A percentile compares a stretch with the other conserved stretches of the same genome.
Conservation (phyloP, 2,329 filamentous ascomycete species). For the Talaromyces marneffei region DNA sequence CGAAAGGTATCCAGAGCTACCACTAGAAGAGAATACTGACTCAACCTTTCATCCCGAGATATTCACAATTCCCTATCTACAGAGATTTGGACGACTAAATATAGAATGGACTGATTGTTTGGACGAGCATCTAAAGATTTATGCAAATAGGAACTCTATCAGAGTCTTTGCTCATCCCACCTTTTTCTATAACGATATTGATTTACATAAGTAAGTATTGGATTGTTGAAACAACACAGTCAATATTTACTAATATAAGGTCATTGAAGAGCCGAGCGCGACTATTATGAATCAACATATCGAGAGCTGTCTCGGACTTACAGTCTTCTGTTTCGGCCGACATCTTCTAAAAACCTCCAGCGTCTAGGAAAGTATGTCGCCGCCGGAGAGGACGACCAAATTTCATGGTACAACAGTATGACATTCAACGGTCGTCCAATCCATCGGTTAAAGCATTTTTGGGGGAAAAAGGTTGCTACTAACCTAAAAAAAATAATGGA, state of each 20-base stretch:
- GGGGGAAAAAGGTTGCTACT: not conserved
- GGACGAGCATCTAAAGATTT: constrained; percentile 10
- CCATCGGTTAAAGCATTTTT: not conserved
- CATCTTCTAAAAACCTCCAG: not conserved
- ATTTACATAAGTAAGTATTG: not conserved
- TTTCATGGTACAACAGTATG: not conserved
- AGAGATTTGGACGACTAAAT: not conserved
- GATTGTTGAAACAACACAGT: not conserved
- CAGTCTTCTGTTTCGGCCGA: constrained; percentile 5
- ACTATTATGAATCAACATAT: not conserved
- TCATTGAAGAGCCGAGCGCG: not conserved
- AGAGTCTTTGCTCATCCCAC: constrained; percentile 8
- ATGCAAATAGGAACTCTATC: constrained; percentile 5
- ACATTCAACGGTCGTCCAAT: not conserved
- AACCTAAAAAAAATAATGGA: not conserved
- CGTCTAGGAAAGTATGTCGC: not conserved
- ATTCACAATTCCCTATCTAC: constrained; percentile 1
- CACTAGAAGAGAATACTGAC: not conserved
- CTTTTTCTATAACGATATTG: constrained; percentile 1
- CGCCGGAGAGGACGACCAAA: not conserved
- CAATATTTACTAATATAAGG: not conserved
- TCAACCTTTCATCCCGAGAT: constrained; percentile 7
- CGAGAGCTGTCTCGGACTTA: constrained; percentile 8
- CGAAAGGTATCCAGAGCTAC: not conserved
- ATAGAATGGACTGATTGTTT: constrained; percentile 11